Evolutionary conservation across 2,329 filamentous ascomycete genomes (phyloP).

Genomic region (Didymella pinodella): DNA sequence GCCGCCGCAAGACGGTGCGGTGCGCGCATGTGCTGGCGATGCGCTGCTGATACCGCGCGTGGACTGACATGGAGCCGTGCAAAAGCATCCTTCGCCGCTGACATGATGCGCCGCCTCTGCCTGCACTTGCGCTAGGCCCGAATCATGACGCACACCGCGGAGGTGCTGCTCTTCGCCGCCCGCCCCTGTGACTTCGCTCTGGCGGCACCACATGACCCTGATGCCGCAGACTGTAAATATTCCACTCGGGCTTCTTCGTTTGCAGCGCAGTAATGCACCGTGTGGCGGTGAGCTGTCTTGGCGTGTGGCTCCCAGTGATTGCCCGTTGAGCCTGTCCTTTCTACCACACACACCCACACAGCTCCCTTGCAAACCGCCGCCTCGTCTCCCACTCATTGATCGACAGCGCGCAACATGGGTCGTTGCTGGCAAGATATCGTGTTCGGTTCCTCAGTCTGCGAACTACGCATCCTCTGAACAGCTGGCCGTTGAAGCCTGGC

Average conservation of each 20-base stretch:
- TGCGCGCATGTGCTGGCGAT: slow-evolving; percentile 18
- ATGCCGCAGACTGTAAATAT: background rate
- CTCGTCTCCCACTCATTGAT: background rate
- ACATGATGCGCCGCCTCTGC: slow-evolving; percentile 7
- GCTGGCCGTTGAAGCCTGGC: background rate
- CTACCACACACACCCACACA: background rate
- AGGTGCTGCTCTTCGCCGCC: slow-evolving; percentile 7
- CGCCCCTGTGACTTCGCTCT: background rate
- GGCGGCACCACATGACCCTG: background rate
- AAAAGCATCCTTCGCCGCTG: slow-evolving; percentile 1
- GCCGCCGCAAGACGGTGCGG: slow-evolving; percentile 28
- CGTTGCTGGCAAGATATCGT: background rate
- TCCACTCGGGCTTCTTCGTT: background rate
- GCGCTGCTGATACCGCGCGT: slow-evolving; percentile 27
- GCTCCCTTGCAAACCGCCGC: background rate
- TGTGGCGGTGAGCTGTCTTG: slow-evolving; percentile 23
- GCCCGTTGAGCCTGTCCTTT: background rate
- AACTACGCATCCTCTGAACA: background rate
- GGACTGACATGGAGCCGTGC: slow-evolving; percentile 29
- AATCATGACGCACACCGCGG: slow-evolving; percentile 20
- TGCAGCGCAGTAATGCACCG: background rate
- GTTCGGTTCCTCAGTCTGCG: background rate
- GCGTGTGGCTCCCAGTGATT: slow-evolving; percentile 1
- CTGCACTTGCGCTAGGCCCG: slow-evolving; percentile 11
- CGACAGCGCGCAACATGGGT: background rate